Base-by-base conservation (phyloP, 139 green algal species). In the Chlorella sp. region DNA sequence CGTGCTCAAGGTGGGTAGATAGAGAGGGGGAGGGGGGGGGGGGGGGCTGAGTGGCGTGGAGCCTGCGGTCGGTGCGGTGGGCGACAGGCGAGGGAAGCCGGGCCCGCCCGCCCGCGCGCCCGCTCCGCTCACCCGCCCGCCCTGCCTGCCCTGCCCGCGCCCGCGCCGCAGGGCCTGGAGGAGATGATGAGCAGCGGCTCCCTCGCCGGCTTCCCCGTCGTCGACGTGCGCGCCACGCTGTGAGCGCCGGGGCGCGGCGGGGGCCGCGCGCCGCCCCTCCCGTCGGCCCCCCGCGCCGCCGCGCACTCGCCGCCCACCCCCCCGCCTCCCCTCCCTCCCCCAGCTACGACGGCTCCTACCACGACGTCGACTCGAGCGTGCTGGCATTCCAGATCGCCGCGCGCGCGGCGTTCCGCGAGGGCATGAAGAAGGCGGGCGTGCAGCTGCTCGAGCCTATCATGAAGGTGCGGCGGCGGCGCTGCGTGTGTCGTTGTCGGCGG, bases 331-430 rank as follows among this genome's bases (percentile, higher is more conserved):
- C n/a, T n/a, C n/a, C n/a, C n/a, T n/a, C n/a, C n/a, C n/a, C n/a
- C n/a, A n/a, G n/a, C n/a, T 88, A 92, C 73, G 96, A 99, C 80
- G 96, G 96, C 74, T 92, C 82, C 62, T 99, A 98, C 88, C 96
- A 99, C 86, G 95, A 99, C 56, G 96, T 99, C 15, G 96, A 99
- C 79, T 98, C 94, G 33, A 91, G 76, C 58, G 96, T 97, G 51
- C 90, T 99, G 58, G 96, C 96, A 8, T 99, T 99, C 92, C 95
- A 99, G 89, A 94, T 99, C 69, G 95, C 95, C 8, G 94, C 95
- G 7, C 87, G 93, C 42, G 83, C 46, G 59, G 77, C 74, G 29
- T 91, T 86, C 82, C 67, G 90, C 36, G 96, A 99, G 61, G 96
- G 90, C 63, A 98, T 99, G 88, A 77, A 82, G 62, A 98, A 98